Evolutionary conservation across 179 eudicot species (phyloP), one percentile per base, ranked within the genome.

Genomic region (Drosera spatulata): DNA sequence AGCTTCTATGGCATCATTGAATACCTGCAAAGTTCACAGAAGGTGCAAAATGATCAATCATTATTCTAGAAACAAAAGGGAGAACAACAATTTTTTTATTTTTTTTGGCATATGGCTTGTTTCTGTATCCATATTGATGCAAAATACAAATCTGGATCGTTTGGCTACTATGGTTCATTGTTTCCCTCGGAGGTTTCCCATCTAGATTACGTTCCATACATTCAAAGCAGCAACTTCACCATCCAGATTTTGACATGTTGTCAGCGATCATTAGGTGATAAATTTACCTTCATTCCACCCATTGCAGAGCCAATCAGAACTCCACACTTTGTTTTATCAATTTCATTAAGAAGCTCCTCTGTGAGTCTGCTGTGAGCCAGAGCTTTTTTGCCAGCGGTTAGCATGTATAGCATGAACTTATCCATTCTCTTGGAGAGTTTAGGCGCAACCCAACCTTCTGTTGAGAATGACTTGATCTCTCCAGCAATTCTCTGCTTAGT

Each of bases 341-440:
- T 47, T 14, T 84, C 88, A 57, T 81, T 67, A 93, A 93, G 82
- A 11, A 80, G 64, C 50, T 93, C 88, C 56, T 89, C 88, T 0
- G 94, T 82, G 58, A 93, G 63, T 41, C 95, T 95, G 41, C 69
- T 85, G 80, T 93, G 85, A 37, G 74, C 88, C 72, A 93, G 65
- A 56, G 99, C 99, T 80, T 89, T 93, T 79, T 89, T 93, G 57
- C 99, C 99, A 54, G 99, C 93, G 63, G 97, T 89, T 42, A 93
- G 80, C 88, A 93, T 81, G 73, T 89, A 89, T 40, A 93, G 90
- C 99, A 93, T 93, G 76, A 89, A 93, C 67, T 75, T 93, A 78
- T 93, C 99, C 94, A 86, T 85, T 73, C 97, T 77, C 66, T 81
- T 93, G 40, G 94, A 82, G 41, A 89, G 84, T 73, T 93, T 93